Evolutionary conservation across 2,329 filamentous ascomycete genomes (phyloP).

Genomic region (Venturia oleaginea): DNA sequence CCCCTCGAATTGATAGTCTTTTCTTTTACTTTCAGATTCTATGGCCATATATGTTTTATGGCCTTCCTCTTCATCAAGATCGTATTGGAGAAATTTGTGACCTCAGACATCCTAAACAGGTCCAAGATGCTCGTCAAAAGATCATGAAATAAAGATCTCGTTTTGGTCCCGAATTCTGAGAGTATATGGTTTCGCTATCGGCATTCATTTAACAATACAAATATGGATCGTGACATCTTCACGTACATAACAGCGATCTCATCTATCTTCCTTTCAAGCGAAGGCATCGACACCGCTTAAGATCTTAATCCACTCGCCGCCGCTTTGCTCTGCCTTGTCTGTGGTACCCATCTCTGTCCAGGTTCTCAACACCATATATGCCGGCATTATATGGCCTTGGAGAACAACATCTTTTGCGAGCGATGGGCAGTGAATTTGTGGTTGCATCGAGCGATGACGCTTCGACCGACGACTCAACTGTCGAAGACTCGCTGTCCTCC

Average conservation of each 20-base stretch:
- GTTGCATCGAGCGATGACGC: background rate
- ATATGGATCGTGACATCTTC: background rate
- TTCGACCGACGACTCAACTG: background rate
- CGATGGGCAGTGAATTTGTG: background rate
- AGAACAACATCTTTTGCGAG: background rate
- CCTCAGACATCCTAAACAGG: no score
- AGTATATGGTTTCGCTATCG: no score
- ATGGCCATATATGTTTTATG: no score
- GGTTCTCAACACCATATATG: background rate
- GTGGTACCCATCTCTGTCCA: background rate
- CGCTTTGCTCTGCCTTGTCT: background rate
- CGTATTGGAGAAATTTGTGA: no score
- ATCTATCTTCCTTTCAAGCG: background rate
- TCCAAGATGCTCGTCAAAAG: no score
- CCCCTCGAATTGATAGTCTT: no score
- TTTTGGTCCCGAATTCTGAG: no score
- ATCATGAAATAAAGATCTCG: no score
- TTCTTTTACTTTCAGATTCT: no score
- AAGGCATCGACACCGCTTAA: background rate
- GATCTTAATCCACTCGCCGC: background rate
- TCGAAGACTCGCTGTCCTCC: background rate
- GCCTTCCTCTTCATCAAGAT: no score
- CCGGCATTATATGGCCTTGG: background rate
- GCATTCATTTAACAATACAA: background rate
- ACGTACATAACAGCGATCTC: background rate